Conservation (phyloP, 768 basidiomycete genomes). For the Leccinum rimulosum region DNA sequence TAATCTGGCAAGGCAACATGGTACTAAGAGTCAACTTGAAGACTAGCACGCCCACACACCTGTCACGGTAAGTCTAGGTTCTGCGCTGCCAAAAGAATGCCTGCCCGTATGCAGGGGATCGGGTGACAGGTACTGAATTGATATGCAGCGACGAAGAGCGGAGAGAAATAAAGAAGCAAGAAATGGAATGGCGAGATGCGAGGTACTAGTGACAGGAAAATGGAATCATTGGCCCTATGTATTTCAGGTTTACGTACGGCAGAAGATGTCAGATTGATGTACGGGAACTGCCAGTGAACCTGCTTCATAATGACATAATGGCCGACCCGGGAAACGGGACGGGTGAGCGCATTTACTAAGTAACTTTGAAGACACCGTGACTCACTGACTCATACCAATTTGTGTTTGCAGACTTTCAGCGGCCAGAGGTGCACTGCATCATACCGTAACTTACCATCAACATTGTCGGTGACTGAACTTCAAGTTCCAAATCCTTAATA, state of each 20-base stretch:
- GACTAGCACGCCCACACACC: background rate
- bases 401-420: background rate
- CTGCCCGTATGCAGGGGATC: background rate
- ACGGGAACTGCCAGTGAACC: too few species aligned
- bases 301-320: too few species aligned
- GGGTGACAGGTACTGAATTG: background rate
- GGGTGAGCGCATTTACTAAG: too few species aligned
- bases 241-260: background rate
- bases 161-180: background rate
- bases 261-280: background rate
- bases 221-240: background rate
- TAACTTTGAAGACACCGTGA: too few species aligned
- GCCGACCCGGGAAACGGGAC: too few species aligned
- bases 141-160: background rate
- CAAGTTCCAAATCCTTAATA: background rate
- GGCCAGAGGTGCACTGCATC: too few species aligned
- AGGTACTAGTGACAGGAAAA: background rate
- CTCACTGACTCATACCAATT: too few species aligned
- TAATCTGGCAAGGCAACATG: background rate
- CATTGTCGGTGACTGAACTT: too few species aligned
- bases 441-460: background rate
- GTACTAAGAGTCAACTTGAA: background rate
- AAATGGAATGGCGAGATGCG: background rate
- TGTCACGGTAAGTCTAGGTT: background rate
- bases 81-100: background rate